Evolutionary conservation across 345 rosid genomes (phyloP).

Genomic region (Brassica napus): DNA sequence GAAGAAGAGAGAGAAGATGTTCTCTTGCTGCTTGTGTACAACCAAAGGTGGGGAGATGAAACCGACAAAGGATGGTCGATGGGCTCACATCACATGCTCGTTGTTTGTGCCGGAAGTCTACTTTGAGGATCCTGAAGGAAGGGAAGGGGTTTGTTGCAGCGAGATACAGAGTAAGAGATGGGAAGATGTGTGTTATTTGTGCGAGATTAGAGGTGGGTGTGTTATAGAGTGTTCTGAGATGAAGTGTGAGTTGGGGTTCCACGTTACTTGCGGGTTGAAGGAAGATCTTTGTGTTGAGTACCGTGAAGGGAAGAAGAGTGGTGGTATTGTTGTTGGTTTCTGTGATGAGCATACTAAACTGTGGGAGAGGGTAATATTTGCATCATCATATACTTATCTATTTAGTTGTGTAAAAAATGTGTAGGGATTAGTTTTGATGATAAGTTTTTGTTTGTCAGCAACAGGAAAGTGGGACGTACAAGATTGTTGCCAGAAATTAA

Average conservation of each 20-base stretch:
- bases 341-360: slow-evolving; percentile 70
- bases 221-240: slow-evolving; percentile 84
- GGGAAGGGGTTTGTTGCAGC: slow-evolving; percentile 69
- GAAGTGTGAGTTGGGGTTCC: slow-evolving; percentile 65
- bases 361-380: slow-evolving; percentile 72
- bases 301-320: slow-evolving; percentile 60
- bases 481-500: not conserved
- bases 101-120: slow-evolving; percentile 84
- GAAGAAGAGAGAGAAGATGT: not conserved
- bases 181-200: slow-evolving; percentile 65
- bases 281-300: slow-evolving; percentile 80
- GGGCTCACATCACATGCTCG: slow-evolving; percentile 88
- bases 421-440: slow-evolving; percentile 4
- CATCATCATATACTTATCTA: not conserved
- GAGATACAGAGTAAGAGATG: slow-evolving; percentile 64
- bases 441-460: slow-evolving; percentile 52
- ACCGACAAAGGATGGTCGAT: slow-evolving; percentile 53
- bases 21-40: slow-evolving; percentile 70
- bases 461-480: slow-evolving; percentile 48
- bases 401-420: not conserved
- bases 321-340: slow-evolving; percentile 82
- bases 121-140: slow-evolving; percentile 82
- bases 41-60: slow-evolving; percentile 63
- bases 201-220: slow-evolving; percentile 69
- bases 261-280: slow-evolving; percentile 79